A percentile compares a stretch with the other conserved stretches of the same genome.
Conservation (phyloP, 441 rosid species). For the Melastoma candidum region DNA sequence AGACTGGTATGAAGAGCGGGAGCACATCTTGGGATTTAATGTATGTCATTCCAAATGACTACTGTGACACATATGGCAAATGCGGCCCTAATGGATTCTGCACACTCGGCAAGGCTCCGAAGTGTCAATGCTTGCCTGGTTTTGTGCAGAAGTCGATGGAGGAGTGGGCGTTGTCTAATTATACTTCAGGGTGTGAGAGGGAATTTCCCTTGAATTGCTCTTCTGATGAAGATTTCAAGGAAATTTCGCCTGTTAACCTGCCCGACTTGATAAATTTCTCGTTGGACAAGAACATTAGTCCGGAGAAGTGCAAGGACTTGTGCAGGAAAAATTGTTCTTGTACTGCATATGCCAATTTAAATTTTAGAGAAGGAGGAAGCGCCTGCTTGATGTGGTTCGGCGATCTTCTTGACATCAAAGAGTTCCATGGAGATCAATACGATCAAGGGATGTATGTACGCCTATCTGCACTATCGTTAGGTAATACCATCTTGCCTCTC, state of each 20-base stretch:
- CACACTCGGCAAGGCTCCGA: too few species aligned
- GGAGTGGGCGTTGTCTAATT: conserved; percentile 1
- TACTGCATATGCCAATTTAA: conserved; percentile 6
- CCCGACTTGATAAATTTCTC: conserved; percentile 5
- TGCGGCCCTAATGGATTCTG: too few species aligned
- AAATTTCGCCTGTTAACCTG: not conserved
- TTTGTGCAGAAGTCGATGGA: conserved; percentile 6
- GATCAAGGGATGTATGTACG: conserved; percentile 4
- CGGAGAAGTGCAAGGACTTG: conserved; percentile 4
- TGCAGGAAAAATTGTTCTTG: conserved; percentile 14
- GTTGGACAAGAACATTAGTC: conserved; percentile 4
- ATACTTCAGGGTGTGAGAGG: conserved; percentile 2
- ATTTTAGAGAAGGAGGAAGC: conserved; percentile 5
- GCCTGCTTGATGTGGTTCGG: conserved; percentile 14
- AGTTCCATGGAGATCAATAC: too few species aligned
- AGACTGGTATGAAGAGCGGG: not conserved
- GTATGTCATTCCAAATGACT: not conserved
- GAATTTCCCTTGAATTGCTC: conserved; percentile 10
- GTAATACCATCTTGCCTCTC: too few species aligned
- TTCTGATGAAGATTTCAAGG: not conserved
- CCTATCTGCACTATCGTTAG: too few species aligned
- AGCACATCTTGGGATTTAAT: not conserved
- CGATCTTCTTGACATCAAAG: conserved; percentile 9
- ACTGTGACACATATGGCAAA: conserved; percentile 6
- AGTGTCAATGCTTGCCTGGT: conserved; percentile 5